Base-by-base conservation (phyloP, 2,329 filamentous ascomycete species). In the Stagonosporopsis cucurbitacearum region DNA sequence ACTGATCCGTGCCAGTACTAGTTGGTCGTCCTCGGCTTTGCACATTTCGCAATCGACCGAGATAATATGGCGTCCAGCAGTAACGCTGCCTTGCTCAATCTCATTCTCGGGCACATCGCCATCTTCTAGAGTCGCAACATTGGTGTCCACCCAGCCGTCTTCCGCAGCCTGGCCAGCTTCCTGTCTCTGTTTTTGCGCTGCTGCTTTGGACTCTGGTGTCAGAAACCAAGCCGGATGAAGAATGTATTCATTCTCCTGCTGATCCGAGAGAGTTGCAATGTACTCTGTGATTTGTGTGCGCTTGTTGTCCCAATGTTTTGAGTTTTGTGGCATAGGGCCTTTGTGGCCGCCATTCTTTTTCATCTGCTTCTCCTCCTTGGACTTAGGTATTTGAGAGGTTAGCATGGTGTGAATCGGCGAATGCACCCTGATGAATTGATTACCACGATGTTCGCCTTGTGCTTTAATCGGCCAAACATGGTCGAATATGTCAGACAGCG, bases 41-140 rank as follows among this genome's bases (percentile, higher is more conserved):
- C 93, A 96, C 95, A 99, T 99, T 77, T 99, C 95, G 77, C 95
- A 99, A 73, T 99, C 95, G 50, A 99, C 81, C 1, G 92, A 89
- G 44, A 96, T 80, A 11, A 97, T 80, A 33, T 88, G 84, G 59
- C 92, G 86, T 32, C 93, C 95, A 26, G 86, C 91, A 0, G 92
- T 96, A 54, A 96, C 79, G 74, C 92, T 94, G 51, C 92, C 94
- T 64, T 88, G 79, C 74, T 96, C 82, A 55, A 96, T 86, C 50
- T 92, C 85, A 5, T 77, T 74, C 46, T 92, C 89, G 2, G 88
- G 86, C 6, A 89, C 82, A 44, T 84, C 76, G 3, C 87, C 91
- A 28, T 91, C 88, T 42, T 87, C 84, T 7, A 92, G 77, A 37
- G 76, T 81, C 36, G 84, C 78, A 23, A 97, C 87, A 17, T 82